Evolutionary conservation across 805 yeast species (phyloP), one percentile per base, ranked within the genome.

Genomic region (Wickerhamomyces chambardii): DNA sequence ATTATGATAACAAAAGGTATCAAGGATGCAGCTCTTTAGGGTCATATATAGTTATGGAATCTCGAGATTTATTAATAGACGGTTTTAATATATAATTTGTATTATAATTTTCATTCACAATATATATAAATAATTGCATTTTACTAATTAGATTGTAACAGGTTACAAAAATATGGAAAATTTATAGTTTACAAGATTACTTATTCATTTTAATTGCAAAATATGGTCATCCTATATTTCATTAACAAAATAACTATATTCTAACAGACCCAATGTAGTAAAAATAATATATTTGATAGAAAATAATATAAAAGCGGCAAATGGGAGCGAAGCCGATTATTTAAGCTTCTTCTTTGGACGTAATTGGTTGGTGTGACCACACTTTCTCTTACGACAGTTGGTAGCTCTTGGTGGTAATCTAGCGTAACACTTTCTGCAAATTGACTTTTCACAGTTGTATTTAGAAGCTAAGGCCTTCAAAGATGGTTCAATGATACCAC

Each of bases 341-440:
- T 89, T 87, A 69, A 86, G 80, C 89, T 90, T 90, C 95, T 90
- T 90, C 95, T 90, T 92, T 75, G 97, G 97, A 80, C 98, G 87
- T 73, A 92, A 85, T 79, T 92, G 98, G 82, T 92, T 92, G 69
- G 96, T 78, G 94, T 92, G 98, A 66, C 98, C 98, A 76, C 98
- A 92, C 83, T 92, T 92, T 86, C 97, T 87, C 97, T 92, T 92
- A 80, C 98, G 87, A 83, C 98, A 92, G 96, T 92, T 92, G 73
- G 97, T 92, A 61, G 98, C 98, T 84, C 97, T 94, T 74, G 98
- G 96, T 66, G 98, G 98, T 66, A 92, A 89, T 81, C 98, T 92
- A 61, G 98, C 97, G 83, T 92, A 92, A 79, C 98, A 92, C 70
- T 89, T 85, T 75, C 98, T 94, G 82, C 98, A 92, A 69, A 92